Evolutionary conservation across 257 asterid genomes (phyloP), one percentile per base, ranked within the genome.

Genomic region (Cynanchum wilfordii): DNA sequence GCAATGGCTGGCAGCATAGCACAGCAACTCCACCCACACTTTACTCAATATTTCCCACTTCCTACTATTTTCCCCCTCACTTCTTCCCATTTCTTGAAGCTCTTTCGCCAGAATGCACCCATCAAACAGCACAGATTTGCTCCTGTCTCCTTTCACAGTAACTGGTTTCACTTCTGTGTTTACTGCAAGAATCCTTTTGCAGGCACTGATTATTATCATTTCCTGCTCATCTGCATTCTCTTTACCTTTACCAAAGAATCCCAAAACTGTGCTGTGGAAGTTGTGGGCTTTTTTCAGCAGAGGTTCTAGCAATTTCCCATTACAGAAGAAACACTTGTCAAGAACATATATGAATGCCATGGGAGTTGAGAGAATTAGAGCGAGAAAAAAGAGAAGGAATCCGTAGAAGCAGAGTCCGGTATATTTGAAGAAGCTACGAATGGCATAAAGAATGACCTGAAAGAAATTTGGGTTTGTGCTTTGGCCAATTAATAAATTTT

Each of bases 41-140:
- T 60, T 78, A 69, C 86, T 83, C 79, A 86, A 47, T 2, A 82
- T 58, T 22, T n/a, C 36, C 93, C 93, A 88, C 33, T 74, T 42
- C 47, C 47, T 42, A 42, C 1, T 83, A 6, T 8, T 8, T 63
- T 11, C 3, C 55, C 2, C 7, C 72, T 9, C 58, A 52, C 50
- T 27, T 7, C 68, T 25, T 2, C 55, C 57, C 70, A 80, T 58
- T 1, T 75, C 55, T 27, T 10, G 33, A 30, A 75, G 84, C 65
- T 81, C 50, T 24, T 76, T 72, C 0, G 87, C 95, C 33, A 88
- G 78, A 2, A 75, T 74, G 70, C 87, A 81, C 20, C 85, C 91
- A 5, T 84, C 86, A 33, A 88, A 83, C 82, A 88, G 42, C 71
- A 84, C 85, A 0, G 90, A 85, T 68, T 88, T 86, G 78, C 89